Percentiles rank a stretch among this genome's conserved stretches.
Evolutionary conservation across 345 rosid species (phyloP).

Genomic region (Populus deltoides): DNA sequence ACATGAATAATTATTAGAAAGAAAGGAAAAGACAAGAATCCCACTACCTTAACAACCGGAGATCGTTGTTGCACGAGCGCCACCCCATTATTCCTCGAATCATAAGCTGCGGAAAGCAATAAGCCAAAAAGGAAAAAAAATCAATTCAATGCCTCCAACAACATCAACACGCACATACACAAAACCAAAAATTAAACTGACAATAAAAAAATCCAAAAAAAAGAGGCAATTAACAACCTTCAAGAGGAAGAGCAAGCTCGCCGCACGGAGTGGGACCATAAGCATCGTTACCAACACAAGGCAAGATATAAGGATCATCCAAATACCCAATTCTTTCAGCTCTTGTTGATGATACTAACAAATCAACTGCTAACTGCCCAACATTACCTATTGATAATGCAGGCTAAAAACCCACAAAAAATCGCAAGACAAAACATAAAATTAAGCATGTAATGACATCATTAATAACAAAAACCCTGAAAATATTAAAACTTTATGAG

Average conservation of each 20-base stretch:
- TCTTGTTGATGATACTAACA: slow-evolving; percentile 62
- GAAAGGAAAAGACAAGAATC: background rate
- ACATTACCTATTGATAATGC: slow-evolving; percentile 91
- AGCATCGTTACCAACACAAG: slow-evolving; percentile 89
- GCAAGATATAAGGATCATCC: slow-evolving; percentile 70
- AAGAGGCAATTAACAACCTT: slow-evolving; percentile 40
- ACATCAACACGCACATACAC: background rate
- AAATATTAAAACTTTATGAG: background rate
- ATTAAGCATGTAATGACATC: background rate
- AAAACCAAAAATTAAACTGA: background rate
- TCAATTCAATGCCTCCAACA: background rate
- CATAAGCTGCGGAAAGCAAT: slow-evolving; percentile 52
- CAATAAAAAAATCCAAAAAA: background rate
- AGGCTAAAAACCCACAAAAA: slow-evolving; percentile 40
- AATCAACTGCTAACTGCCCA: slow-evolving; percentile 86
- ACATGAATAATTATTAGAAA: no score
- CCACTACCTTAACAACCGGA: slow-evolving; percentile 64
- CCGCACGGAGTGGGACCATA: slow-evolving; percentile 68
- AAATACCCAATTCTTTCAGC: slow-evolving; percentile 76
- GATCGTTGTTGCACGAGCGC: slow-evolving; percentile 77
- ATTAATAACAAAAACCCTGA: background rate
- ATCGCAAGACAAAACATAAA: background rate
- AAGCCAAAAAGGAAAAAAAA: background rate
- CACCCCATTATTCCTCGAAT: slow-evolving; percentile 42
- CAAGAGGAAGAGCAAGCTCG: slow-evolving; percentile 77